Evolutionary conservation across 768 basidiomycete genomes (phyloP).

Genomic region (Suillus placidus): DNA sequence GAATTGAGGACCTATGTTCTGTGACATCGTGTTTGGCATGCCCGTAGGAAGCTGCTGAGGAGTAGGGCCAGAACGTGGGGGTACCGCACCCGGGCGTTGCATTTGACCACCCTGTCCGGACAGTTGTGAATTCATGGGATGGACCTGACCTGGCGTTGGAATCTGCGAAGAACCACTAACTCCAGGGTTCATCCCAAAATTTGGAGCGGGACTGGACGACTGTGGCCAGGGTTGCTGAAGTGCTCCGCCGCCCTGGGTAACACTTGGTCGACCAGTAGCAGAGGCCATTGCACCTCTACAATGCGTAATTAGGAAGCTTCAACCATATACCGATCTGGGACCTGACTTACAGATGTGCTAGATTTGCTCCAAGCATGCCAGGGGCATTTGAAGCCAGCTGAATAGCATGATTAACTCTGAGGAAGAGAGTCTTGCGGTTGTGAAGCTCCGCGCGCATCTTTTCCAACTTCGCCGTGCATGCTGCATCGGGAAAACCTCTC

Average conservation of each 20-base stretch:
- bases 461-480: constrained; percentile 19
- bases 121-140: constrained; percentile 30
- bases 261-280: constrained; percentile 27
- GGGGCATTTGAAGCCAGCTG: constrained; percentile 23
- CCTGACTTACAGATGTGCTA: constrained; percentile 38
- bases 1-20: constrained; percentile 36
- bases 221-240: constrained; percentile 10
- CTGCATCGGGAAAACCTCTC: constrained; percentile 22
- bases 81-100: constrained; percentile 31
- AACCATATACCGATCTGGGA: background rate
- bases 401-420: constrained; percentile 37
- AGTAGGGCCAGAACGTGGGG: constrained; percentile 42
- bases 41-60: constrained; percentile 38
- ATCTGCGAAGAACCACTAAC: constrained; percentile 23
- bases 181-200: constrained; percentile 26
- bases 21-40: constrained; percentile 36
- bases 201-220: background rate
- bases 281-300: constrained; percentile 21
- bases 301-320: constrained; percentile 12
- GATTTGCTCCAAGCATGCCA: constrained; percentile 24
- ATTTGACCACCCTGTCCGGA: constrained; percentile 36
- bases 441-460: constrained; percentile 26
- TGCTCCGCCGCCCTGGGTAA: constrained; percentile 21
- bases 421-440: constrained; percentile 42
- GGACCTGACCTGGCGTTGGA: constrained; percentile 20